Conservation (phyloP, 2,329 filamentous ascomycete genomes). For the Thelonectria discophora region DNA sequence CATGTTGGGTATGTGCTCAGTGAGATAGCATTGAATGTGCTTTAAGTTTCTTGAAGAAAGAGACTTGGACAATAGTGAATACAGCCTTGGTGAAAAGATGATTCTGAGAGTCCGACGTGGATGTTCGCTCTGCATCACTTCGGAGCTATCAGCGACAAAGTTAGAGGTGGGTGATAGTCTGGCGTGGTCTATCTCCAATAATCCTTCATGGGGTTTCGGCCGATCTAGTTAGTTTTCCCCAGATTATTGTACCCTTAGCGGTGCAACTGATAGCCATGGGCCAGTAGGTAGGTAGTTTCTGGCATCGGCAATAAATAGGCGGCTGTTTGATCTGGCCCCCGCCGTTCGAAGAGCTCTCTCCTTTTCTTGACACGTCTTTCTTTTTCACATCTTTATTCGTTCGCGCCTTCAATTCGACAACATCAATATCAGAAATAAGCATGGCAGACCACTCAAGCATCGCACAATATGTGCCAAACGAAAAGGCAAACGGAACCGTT, state of each 20-base stretch:
- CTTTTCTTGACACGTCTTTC: background rate
- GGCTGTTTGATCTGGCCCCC: background rate
- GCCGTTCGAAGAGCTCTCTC: background rate
- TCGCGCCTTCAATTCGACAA: background rate
- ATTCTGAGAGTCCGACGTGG: too few species aligned
- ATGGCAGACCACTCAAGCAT: background rate
- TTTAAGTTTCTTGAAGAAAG: too few species aligned
- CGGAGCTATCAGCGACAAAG: too few species aligned
- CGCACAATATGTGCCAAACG: background rate
- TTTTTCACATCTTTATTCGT: background rate
- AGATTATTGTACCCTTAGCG: background rate
- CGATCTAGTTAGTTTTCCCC: constrained; percentile 1
- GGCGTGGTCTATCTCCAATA: too few species aligned
- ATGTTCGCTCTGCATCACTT: too few species aligned
- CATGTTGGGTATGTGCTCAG: too few species aligned
- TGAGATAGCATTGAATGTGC: too few species aligned
- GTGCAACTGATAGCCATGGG: background rate
- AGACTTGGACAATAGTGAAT: too few species aligned
- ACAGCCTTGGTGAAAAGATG: too few species aligned
- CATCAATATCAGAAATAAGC: background rate
- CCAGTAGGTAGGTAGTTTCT: background rate
- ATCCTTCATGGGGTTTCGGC: background rate
- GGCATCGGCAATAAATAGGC: background rate
- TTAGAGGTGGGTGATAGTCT: too few species aligned
- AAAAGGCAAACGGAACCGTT: background rate